Conservation (phyloP, 768 basidiomycete genomes). For the Leccinum longicurvipes region DNA sequence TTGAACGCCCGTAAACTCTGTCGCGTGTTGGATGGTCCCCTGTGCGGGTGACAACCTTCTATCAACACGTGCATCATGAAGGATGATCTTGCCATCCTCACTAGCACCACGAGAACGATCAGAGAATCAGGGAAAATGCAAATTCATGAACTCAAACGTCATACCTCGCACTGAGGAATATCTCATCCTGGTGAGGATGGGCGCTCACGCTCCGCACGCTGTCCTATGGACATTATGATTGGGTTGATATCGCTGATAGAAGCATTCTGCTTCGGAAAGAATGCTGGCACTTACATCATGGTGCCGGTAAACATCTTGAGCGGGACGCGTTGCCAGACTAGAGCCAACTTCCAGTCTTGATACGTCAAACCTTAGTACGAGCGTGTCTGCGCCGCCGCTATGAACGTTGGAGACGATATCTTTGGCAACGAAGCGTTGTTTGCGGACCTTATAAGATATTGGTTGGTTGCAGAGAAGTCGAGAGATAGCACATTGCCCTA, state of each 20-base stretch:
- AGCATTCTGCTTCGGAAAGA: conserved; percentile 3
- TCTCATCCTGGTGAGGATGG: conserved; percentile 64
- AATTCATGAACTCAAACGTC: conserved; percentile 13
- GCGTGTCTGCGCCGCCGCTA: conserved; percentile 56
- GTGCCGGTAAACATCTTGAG: conserved; percentile 27
- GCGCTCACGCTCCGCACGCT: conserved; percentile 62
- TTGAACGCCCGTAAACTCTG: conserved; percentile 62
- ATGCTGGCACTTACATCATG: conserved; percentile 28
- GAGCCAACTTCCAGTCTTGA: conserved; percentile 31
- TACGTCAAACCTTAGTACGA: conserved; percentile 53
- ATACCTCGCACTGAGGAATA: conserved; percentile 70
- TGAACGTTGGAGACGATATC: conserved; percentile 5
- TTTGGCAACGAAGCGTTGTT: conserved; percentile 11
- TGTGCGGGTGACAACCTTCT: conserved; percentile 38
- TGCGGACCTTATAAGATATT: conserved; percentile 62
- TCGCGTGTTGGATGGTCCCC: conserved; percentile 47
- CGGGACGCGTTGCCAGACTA: conserved; percentile 10
- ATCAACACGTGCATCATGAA: conserved; percentile 55
- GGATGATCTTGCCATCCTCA: conserved; percentile 66
- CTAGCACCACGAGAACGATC: conserved; percentile 36
- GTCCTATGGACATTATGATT: conserved; percentile 42
- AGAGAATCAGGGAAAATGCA: conserved; percentile 12
- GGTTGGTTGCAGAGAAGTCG: conserved; percentile 65
- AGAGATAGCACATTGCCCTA: conserved; percentile 72
- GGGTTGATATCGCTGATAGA: conserved; percentile 20